Percentiles rank a stretch among this genome's conserved stretches.
Conservation (phyloP, 78 protist species). For the Creolimax fragrantissima region DNA sequence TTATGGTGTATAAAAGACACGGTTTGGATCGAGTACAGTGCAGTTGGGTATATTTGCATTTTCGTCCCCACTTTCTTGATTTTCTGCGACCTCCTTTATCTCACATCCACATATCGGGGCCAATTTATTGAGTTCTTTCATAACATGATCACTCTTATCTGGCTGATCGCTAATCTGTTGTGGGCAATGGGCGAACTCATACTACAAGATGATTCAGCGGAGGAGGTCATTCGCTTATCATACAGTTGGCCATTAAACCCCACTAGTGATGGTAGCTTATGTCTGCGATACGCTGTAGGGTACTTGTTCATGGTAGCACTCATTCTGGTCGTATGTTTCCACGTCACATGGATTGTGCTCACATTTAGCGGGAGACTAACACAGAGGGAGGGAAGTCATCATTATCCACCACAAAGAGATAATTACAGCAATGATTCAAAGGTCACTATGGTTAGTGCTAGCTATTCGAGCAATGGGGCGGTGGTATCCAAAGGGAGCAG, state of each 20-base stretch:
- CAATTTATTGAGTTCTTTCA: not conserved
- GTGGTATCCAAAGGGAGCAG: too few species aligned
- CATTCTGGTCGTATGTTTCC: not conserved
- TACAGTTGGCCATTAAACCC: not conserved
- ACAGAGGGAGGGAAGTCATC: too few species aligned
- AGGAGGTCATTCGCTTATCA: not conserved
- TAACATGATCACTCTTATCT: not conserved
- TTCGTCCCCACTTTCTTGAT: not conserved
- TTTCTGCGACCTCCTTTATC: not conserved
- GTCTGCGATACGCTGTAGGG: not conserved
- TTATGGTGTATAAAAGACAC: not conserved
- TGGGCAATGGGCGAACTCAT: not conserved
- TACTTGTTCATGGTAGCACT: not conserved
- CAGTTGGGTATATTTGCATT: not conserved
- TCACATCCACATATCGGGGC: not conserved
- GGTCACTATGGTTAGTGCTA: too few species aligned
- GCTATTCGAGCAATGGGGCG: too few species aligned
- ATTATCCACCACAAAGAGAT: too few species aligned
- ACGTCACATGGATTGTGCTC: not conserved
- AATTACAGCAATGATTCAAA: too few species aligned
- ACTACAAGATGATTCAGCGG: not conserved
- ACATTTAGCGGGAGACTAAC: not conserved
- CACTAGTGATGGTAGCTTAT: not conserved
- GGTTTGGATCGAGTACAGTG: not conserved
- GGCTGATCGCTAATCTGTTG: not conserved